Evolutionary conservation across 2,329 filamentous ascomycete genomes (phyloP), one percentile per base, ranked within the genome.

Genomic region (Ceratocystis colombiana): DNA sequence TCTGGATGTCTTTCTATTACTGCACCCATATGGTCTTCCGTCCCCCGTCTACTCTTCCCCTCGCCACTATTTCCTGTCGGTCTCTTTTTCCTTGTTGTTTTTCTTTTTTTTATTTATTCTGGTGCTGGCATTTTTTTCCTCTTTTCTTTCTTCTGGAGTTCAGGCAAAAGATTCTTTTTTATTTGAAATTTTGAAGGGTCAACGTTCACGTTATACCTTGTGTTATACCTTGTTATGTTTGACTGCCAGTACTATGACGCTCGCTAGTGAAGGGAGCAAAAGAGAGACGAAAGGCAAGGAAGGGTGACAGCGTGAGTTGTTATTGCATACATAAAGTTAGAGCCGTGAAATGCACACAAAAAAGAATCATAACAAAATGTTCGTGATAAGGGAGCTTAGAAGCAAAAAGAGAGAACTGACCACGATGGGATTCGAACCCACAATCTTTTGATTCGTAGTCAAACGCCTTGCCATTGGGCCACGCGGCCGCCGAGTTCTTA

Each of bases 151-250:
- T 59, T 66, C 63, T 65, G 67, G 67, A 68, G 67, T 68, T 68
- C 59, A 68, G 67, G 67, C 67, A 68, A 68, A 68, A 68, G 61
- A 68, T 61, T 66, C 53, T 65, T 59, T 68, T 33, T 66, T 65
- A 61, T 68, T 68, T 59, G 53, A 67, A 53, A 46, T 61, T 66
- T 50, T 50, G 50, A 65, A 57, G 55, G 28, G 55, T 63, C 30
- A 33, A 28, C 12, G 41, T 62, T 44, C 17, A 61, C 17, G 37
- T 22, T 61, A 10, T 25, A 45, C 10, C 37, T 41, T 41, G 28
- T 53, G 59, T 22, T 61, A 10, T 25, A 45, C 10, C 37, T 41
- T 41, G 28, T 53, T 25, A 28, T 53, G 22, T 22, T 53, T 53
- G 48, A 12, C 25, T 53, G 48, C 48, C 28, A 12, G 37, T n/a